Base-by-base conservation (phyloP, 805 yeast species). In the Schizosaccharomyces pombe region DNA sequence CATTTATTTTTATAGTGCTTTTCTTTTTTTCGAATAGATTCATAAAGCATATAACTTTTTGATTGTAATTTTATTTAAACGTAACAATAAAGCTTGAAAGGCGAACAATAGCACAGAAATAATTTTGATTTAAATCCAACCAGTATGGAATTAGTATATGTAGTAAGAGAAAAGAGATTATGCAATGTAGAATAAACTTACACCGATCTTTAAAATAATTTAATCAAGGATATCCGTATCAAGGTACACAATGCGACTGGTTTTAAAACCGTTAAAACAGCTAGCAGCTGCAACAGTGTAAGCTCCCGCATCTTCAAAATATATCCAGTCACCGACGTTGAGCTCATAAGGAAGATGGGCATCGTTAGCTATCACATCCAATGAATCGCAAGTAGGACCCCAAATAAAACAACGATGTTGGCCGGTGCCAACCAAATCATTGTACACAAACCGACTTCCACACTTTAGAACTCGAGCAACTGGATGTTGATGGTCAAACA, bases 361-460 rank as follows among this genome's bases (percentile, higher is more conserved):
- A 37, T 69, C 71, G 52, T 70, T 65, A 19, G 82, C 65, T 56
- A 89, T 77, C 65, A 94, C 82, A 66, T 89, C 98, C 58, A 89
- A 72, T 2, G 96, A 96, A 68, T 89, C 98, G 69, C 98, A 89
- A 19, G 97, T 89, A 49, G 97, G 98, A 4, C 98, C 98, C 98
- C 98, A 89, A 57, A 91, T 74, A 2, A 94, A 83, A 54, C 62
- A 58, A 2, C 53, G 65, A 53, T 55, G 53, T 52, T 57, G 47
- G 14, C 40, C 47, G 5, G 31, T 47, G 8, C 28, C 30, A 24
- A 51, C 29, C 28, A 56, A 30, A 33, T 22, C 28, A 33, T 57
- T 58, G 40, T 55, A 57, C 57, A 67, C 66, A 63, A 72, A 75
- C 49, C 70, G 63, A 47, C 73, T 72, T 40, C 71, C 66, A 58